These are phyloP conservation scores for Cyathus striatus DNA, from an alignment of 768 basidiomycete genomes.

Conservation along the genomic window DNA sequence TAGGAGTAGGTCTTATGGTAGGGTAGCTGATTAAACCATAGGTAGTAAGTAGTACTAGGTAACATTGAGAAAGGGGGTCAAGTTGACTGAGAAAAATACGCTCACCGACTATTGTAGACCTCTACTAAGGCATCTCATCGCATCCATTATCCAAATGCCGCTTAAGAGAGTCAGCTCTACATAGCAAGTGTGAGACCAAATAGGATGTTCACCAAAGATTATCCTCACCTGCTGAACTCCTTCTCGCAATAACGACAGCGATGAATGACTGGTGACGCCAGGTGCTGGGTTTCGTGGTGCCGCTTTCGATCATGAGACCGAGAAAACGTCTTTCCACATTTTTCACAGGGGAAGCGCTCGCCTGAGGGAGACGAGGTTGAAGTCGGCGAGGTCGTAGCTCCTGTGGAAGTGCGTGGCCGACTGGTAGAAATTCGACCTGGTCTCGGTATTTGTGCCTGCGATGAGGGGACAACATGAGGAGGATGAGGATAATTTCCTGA, in stretches of 20 bases:
- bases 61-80: too few relatives aligned
- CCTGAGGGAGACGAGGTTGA: constrained; percentile 36
- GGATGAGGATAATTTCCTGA: constrained; percentile 19
- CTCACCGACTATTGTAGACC: too few relatives aligned
- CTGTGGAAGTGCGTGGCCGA: constrained; percentile 31
- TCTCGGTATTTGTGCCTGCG: constrained; percentile 22
- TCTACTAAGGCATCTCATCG: constrained; percentile 51
- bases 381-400: constrained; percentile 24
- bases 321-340: constrained; percentile 76
- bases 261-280: constrained; percentile 58
- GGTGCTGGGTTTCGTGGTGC: constrained; percentile 75
- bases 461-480: constrained; percentile 22
- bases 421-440: constrained; percentile 33
- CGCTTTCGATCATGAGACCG: constrained; percentile 79
- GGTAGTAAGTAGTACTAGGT: neutral
- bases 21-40: neutral
- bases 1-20: neutral
- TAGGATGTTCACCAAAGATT: constrained; percentile 7
- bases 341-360: constrained; percentile 68
- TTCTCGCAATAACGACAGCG: constrained; percentile 71
- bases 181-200: constrained; percentile 6
- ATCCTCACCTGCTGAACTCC: constrained; percentile 63
- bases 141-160: constrained; percentile 81
- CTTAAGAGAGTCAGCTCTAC: constrained; percentile 68
- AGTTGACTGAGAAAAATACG: too few relatives aligned